Conservation (phyloP, 169 alveolate species). For the Plasmodium berghei region DNA sequence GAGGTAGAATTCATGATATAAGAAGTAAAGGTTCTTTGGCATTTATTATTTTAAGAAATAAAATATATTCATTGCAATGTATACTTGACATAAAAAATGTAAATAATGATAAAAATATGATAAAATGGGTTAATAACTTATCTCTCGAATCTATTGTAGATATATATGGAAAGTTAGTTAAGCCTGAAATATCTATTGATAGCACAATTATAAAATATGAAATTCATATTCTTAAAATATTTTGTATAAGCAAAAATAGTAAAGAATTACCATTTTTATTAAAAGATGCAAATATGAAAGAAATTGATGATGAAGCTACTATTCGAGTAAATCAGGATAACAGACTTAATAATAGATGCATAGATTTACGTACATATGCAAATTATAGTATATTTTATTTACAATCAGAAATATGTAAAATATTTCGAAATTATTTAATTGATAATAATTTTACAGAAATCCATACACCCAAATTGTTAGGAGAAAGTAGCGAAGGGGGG, state of each 20-base stretch:
- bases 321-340: conserved; percentile 96
- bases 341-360: conserved; percentile 96
- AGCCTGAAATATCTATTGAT: conserved; percentile 92
- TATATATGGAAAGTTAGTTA: conserved; percentile 92
- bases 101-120: conserved; percentile 87
- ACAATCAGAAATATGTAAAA: conserved; percentile 94
- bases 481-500: conserved; percentile 99
- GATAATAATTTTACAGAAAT: conserved; percentile 95
- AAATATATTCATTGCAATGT: conserved; percentile 85
- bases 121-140: conserved; percentile 88
- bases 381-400: conserved; percentile 95
- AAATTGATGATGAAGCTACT: conserved; percentile 87
- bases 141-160: conserved; percentile 95
- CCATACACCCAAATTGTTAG: conserved; percentile 99
- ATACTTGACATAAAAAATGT: conserved; percentile 85
- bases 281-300: conserved; percentile 95
- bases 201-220: conserved; percentile 94
- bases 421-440: conserved; percentile 94
- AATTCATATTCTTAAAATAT: conserved; percentile 89
- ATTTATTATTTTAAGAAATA: conserved; percentile 85
- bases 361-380: conserved; percentile 96
- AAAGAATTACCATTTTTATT: conserved; percentile 95
- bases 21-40: conserved; percentile 89
- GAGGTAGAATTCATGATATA: conserved; percentile 88
- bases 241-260: conserved; percentile 88